Base-by-base conservation (phyloP, 306 rosid species). In the Cicer pinnatifidum region DNA sequence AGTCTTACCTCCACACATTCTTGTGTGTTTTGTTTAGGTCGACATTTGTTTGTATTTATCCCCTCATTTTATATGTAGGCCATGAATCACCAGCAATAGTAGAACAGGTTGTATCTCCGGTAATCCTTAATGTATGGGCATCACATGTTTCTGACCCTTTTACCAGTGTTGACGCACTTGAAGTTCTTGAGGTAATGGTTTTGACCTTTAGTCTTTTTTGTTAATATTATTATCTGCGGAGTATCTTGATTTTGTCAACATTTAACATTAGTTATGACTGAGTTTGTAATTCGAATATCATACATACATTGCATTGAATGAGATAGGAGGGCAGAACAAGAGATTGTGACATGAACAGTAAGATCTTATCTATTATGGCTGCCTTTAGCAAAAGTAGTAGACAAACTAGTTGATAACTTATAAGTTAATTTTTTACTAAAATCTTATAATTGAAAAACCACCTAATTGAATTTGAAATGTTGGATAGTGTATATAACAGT, bases 141-240 rank as follows among this genome's bases (percentile, higher is more conserved):
- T 75, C 86, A 45, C 91, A 93, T 67, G 78, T 93, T 76, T 88
- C 85, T n/a, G 98, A 93, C 81, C 98, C 98, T 84, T 93, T 91
- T 76, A 90, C 89, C 83, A 85, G 97, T 78, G 87, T 89, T 83
- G 97, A 91, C 84, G 89, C 93, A 69, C 86, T 93, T 77, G 98
- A 93, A 75, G 92, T 91, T 88, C 87, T 93, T 43, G 98, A 91
- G 98, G 98, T 91, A 89, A 78, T 60, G 50, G 40, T 83, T n/a
- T 74, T 70, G 51, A 73, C 45, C 39, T 39, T 28, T 11, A 15
- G 17, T 78, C 76, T 75, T 67, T 75, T 67, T 56, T 39, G 16
- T 78, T 35, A 71, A 45, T 65, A 71, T 41, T 38, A 44, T 71
- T 46, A 20, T 58, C 47, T 67, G 57, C 54, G 2, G 51, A 58